Percentiles rank a stretch among this genome's conserved stretches.
Evolutionary conservation across 208 protist species (phyloP).

Genomic region (Tritrichomonas musculus): DNA sequence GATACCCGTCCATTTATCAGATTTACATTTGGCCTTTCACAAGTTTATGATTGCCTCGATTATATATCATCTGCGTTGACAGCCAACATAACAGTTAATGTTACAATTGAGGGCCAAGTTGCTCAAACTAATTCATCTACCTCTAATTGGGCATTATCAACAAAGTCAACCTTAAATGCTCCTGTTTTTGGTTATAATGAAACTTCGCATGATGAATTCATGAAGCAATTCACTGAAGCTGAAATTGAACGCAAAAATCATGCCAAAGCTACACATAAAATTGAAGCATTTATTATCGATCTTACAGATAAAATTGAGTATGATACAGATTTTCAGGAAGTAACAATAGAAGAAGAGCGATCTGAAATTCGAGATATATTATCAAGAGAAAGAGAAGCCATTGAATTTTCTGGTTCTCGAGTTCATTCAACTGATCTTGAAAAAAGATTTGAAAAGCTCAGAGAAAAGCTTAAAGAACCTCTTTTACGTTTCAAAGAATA

Average conservation of each 20-base stretch:
- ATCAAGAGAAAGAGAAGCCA: not conserved
- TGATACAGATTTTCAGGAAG: not conserved
- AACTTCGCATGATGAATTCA: not conserved
- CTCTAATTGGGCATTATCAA: not conserved
- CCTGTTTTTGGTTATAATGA: not conserved
- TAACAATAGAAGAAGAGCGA: slow-evolving; percentile 9
- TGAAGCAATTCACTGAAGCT: not conserved
- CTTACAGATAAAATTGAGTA: not conserved
- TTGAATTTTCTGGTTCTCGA: not conserved
- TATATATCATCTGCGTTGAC: not conserved
- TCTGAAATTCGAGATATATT: not conserved
- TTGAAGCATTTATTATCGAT: slow-evolving; percentile 5
- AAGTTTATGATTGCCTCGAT: not conserved
- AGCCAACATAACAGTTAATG: not conserved
- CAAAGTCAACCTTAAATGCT: not conserved
- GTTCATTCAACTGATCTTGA: not conserved
- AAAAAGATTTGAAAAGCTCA: not conserved
- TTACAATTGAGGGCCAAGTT: not conserved
- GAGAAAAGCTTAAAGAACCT: not conserved
- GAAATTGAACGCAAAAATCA: not conserved
- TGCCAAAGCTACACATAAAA: not conserved
- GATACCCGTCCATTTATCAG: not conserved
- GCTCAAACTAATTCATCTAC: not conserved
- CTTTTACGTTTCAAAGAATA: not conserved
- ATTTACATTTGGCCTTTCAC: not conserved